Base-by-base conservation (phyloP, 106 monocot species). In the Platanthera guangdongensis region DNA sequence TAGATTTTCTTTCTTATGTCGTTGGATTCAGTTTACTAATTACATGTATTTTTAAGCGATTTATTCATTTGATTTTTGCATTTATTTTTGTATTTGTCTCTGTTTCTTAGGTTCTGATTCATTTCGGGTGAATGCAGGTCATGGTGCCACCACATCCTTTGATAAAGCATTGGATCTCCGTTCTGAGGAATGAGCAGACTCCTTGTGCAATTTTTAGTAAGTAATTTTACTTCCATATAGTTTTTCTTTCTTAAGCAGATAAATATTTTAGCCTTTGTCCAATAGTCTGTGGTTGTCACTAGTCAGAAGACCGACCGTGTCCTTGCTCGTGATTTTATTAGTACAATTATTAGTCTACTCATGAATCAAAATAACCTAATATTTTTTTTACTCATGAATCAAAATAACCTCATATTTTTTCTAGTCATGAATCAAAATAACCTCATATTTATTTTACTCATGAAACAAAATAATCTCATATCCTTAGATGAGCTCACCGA, bases 81-180 rank as follows among this genome's bases (percentile, higher is more conserved):
- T 13, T 16, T 76, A 46, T 7, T 9, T 62, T 50, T 22, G 8
- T 47, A 47, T 47, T 60, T 49, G 32, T 71, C 22, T 14, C 51
- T 64, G 11, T 22, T 75, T 67, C 15, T 47, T 46, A 47, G 53
- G 16, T 45, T 18, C 22, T 51, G 54, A 47, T 75, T 50, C 18
- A 49, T 48, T 60, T 50, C 50, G 63, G 51, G 50, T 72, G 46
- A 13, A 13, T 76, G 75, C 64, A 97, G 96, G 96, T 97, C 54
- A 81, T 89, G 72, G 96, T 93, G 6, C 93, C 96, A 65, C 91
- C 96, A 25, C 96, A 97, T 77, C 96, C 93, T 46, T 69, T 97
- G 84, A 88, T 97, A 81, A 97, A 97, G 83, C 96, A 97, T 77
- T 97, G 96, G 96, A 82, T 97, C 52, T 88, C 96, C 57, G 87